Conservation (phyloP, 1,284 basidiomycete genomes). For the Nidula niveotomentosa region DNA sequence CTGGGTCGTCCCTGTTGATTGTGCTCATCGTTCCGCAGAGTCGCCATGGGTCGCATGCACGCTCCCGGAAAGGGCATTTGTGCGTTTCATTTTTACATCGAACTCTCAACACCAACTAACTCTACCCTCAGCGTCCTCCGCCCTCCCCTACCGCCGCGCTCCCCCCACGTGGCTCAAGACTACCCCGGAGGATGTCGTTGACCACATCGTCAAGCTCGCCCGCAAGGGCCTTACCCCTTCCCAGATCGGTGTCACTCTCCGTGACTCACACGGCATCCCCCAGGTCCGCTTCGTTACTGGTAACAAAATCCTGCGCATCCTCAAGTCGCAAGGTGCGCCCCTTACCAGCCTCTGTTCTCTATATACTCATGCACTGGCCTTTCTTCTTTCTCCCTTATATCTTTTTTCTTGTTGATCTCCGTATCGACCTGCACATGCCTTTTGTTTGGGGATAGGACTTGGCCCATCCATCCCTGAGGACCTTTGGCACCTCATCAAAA, state of each 20-base stretch:
- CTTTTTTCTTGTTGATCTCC: slow-evolving; percentile 14
- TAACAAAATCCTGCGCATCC: slow-evolving; percentile 99
- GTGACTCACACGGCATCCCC: slow-evolving; percentile 98
- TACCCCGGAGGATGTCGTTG: slow-evolving; percentile 92
- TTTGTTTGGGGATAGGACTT: slow-evolving; percentile 82
- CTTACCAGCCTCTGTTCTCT: slow-evolving; percentile 1
- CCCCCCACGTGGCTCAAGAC: slow-evolving; percentile 98
- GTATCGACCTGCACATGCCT: slow-evolving; percentile 33
- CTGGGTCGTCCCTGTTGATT: slow-evolving; percentile 16
- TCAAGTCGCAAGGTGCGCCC: slow-evolving; percentile 88
- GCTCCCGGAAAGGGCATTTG: slow-evolving; percentile 98
- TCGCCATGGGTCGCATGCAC: slow-evolving; percentile 91
- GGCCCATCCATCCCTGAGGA: slow-evolving; percentile 98
- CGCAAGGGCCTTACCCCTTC: slow-evolving; percentile 98
- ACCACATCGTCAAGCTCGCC: slow-evolving; percentile 97
- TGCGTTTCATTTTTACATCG: slow-evolving; percentile 38
- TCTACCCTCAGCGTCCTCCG: slow-evolving; percentile 75
- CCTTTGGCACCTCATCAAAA: slow-evolving; percentile 99
- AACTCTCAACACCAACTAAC: slow-evolving; percentile 5
- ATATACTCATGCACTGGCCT: slow-evolving; percentile 25
- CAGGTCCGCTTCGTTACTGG: slow-evolving; percentile 98
- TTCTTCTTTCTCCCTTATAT: slow-evolving; percentile 14
- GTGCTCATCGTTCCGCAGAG: slow-evolving; percentile 13
- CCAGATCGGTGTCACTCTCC: slow-evolving; percentile 97
- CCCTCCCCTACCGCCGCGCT: slow-evolving; percentile 95